Evolutionary conservation across 2,329 filamentous ascomycete genomes (phyloP).

Genomic region (Aspergillus sp.): DNA sequence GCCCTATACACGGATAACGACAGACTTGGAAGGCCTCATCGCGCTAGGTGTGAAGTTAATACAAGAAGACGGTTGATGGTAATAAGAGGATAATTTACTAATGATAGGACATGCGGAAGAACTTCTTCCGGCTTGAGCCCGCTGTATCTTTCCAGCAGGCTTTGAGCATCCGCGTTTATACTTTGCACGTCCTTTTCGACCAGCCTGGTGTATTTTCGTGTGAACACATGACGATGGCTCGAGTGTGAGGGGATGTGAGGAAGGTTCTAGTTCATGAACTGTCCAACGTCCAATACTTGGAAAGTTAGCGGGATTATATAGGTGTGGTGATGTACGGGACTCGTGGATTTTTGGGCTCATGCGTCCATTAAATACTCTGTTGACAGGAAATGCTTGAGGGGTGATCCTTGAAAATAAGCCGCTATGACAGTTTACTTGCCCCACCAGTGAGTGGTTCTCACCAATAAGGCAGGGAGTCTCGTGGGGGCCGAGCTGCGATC

Average conservation of each 20-base stretch:
- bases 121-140: slow-evolving; percentile 14
- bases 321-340: no score
- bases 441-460: no score
- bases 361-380: no score
- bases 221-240: background rate
- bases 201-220: slow-evolving; percentile 4
- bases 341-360: no score
- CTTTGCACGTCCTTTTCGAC: slow-evolving; percentile 14
- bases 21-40: slow-evolving; percentile 17
- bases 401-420: background rate
- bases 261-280: background rate
- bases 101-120: slow-evolving; percentile 13
- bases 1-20: slow-evolving; percentile 19
- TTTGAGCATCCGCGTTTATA: slow-evolving; percentile 19
- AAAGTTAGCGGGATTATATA: no score
- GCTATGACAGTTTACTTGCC: no score
- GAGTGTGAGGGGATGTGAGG: background rate
- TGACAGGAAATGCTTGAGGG: background rate
- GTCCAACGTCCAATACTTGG: no score
- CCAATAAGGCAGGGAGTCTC: background rate
- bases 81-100: slow-evolving; percentile 4
- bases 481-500: background rate
- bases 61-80: background rate
- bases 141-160: slow-evolving; percentile 17
- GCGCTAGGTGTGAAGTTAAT: slow-evolving; percentile 5